A percentile compares a stretch with the other conserved stretches of the same genome.
These are phyloP conservation scores for Chiua sp. DNA, from an alignment of 1,284 basidiomycete genomes.

Conservation along the genomic window DNA sequence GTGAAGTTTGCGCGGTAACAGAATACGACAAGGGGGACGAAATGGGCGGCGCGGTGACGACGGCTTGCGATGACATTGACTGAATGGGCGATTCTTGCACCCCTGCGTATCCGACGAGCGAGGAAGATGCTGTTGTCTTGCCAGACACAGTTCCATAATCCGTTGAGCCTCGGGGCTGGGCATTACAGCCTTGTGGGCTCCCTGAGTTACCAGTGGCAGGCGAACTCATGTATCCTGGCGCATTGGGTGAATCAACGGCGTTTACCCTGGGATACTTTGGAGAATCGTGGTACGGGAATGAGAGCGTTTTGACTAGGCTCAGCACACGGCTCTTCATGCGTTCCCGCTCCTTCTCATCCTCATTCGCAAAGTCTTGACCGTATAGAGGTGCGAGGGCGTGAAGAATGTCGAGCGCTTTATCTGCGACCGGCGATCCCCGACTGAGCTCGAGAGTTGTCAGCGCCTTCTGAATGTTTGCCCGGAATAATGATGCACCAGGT, in stretches of 20 bases:
- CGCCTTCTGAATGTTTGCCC: slow-evolving; percentile 72
- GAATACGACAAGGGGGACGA: slow-evolving; percentile 31
- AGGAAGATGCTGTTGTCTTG: slow-evolving; percentile 29
- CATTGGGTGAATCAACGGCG: slow-evolving; percentile 51
- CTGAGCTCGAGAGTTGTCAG: slow-evolving; percentile 66
- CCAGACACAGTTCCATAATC: slow-evolving; percentile 29
- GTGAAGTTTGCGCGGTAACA: slow-evolving; percentile 26
- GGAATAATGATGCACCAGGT: slow-evolving; percentile 72
- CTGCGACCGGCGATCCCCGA: slow-evolving; percentile 65
- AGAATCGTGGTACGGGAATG: slow-evolving; percentile 80
- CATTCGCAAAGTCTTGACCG: slow-evolving; percentile 57
- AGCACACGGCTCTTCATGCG: slow-evolving; percentile 65
- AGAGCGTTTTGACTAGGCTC: slow-evolving; percentile 69
- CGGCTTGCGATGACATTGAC: slow-evolving; percentile 21
- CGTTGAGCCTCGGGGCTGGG: slow-evolving; percentile 30
- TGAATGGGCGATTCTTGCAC: slow-evolving; percentile 31
- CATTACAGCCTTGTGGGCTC: slow-evolving; percentile 31
- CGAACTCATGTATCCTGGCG: slow-evolving; percentile 37
- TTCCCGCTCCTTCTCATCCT: slow-evolving; percentile 55
- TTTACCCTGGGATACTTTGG: slow-evolving; percentile 53
- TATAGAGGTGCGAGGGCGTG: slow-evolving; percentile 73
- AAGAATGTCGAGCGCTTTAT: slow-evolving; percentile 73
- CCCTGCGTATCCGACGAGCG: slow-evolving; percentile 32
- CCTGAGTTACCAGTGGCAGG: slow-evolving; percentile 42
- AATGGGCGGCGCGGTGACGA: slow-evolving; percentile 25